Evolutionary conservation across 2,329 filamentous ascomycete genomes (phyloP).

Genomic region (Neodidymelliopsis sp.): DNA sequence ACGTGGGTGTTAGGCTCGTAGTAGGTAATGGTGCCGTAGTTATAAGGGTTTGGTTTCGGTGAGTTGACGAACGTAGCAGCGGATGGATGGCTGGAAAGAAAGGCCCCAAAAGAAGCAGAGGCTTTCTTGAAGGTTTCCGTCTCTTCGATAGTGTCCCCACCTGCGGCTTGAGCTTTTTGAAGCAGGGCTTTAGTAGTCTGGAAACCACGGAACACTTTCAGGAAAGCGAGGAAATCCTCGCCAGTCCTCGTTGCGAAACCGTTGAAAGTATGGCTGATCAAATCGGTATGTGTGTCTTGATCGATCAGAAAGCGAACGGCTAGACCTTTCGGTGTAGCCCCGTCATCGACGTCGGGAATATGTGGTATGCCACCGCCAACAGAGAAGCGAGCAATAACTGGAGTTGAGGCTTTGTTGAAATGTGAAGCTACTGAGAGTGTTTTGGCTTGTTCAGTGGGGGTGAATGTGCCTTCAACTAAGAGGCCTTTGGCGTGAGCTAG

Average conservation of each 20-base stretch:
- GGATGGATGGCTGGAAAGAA: conserved; percentile 89
- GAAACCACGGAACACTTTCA: conserved; percentile 16
- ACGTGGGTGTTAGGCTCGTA: conserved; percentile 20
- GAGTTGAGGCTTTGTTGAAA: conserved; percentile 8
- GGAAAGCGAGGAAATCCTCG: conserved; percentile 16
- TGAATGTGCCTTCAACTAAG: conserved; percentile 16
- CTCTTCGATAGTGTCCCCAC: conserved; percentile 10
- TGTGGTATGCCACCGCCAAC: conserved; percentile 18
- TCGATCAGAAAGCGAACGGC: conserved; percentile 17
- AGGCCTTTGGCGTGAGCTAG: conserved; percentile 19
- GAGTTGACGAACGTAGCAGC: conserved; percentile 81
- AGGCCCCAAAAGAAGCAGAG: conserved; percentile 81
- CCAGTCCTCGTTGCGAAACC: conserved; percentile 16
- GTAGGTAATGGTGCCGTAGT: conserved; percentile 64
- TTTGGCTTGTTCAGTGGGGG: conserved; percentile 13
- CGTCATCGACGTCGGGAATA: conserved; percentile 13
- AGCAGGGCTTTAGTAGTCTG: conserved; percentile 12
- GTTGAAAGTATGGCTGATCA: conserved; percentile 18
- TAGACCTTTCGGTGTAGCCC: conserved; percentile 17
- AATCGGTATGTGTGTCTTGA: conserved; percentile 14
- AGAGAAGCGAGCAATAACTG: conserved; percentile 17
- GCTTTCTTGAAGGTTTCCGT: conserved; percentile 48
- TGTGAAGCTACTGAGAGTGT: conserved; percentile 10
- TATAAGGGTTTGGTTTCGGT: conserved; percentile 90
- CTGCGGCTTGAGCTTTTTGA: conserved; percentile 6